A percentile compares a stretch with the other conserved stretches of the same genome.
These are phyloP conservation scores for Penicillium riverlandense DNA, from an alignment of 495 filamentous ascomycete genomes.

Conservation along the genomic window DNA sequence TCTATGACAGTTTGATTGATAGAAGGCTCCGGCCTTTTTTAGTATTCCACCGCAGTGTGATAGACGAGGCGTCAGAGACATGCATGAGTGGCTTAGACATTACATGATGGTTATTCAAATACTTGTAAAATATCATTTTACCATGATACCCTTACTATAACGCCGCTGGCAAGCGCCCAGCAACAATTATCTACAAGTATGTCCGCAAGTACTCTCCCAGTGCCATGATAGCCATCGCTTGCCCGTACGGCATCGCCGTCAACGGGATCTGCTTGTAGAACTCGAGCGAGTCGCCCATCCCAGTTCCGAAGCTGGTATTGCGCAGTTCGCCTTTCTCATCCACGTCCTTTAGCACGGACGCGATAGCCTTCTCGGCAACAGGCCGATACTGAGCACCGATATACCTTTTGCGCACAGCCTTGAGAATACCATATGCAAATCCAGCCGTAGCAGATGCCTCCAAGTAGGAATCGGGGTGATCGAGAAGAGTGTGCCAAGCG, in stretches of 20 bases:
- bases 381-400: conserved; percentile 41
- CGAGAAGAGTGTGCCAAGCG: conserved; percentile 62
- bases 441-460: conserved; percentile 70
- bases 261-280: conserved; percentile 63
- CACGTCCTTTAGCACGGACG: conserved; percentile 52
- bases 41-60: no score
- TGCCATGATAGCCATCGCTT: conserved; percentile 54
- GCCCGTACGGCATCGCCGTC: conserved; percentile 72
- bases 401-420: conserved; percentile 60
- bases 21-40: no score
- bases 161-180: no score
- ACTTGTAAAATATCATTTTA: no score
- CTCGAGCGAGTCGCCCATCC: conserved; percentile 57
- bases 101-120: no score
- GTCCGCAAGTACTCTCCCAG: not conserved
- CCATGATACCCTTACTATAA: no score
- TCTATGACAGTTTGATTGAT: no score
- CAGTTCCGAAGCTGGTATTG: conserved; percentile 67
- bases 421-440: conserved; percentile 68
- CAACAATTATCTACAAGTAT: not conserved
- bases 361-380: conserved; percentile 53
- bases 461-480: conserved; percentile 54
- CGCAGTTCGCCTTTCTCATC: conserved; percentile 55
- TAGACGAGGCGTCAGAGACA: no score
- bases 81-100: no score